Evolutionary conservation across 495 filamentous ascomycete species (phyloP), one percentile per base, ranked within the genome.

Genomic region (Penicillium cinerascens): DNA sequence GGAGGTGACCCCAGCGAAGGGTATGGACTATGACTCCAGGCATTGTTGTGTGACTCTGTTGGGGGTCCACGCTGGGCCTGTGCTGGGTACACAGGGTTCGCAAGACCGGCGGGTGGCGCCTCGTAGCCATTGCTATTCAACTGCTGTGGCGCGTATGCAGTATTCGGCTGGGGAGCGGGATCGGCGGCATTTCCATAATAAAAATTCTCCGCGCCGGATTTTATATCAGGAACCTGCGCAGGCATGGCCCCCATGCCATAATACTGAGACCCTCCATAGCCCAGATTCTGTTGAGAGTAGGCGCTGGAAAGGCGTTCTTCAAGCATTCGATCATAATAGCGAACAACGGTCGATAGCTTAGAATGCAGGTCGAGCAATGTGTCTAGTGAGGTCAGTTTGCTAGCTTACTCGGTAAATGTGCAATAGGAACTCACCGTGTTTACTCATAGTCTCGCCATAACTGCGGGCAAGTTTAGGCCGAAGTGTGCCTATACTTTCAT

Each of bases 371-470:
- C 93, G 39, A 97, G 83, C 9, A 98, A 78, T 2, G 93, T 92
- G 65, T 98, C 81, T 83, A 55, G 35, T 54, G n/a, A 45, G 18
- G 55, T 78, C 53, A 78, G 67, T 22, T 23, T 51, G 51, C 10
- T 4, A 26, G 37, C 54, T 26, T 11, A 48, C 18, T 13, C 41
- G 42, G 7, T 35, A 39, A 9, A 13, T 15, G 18, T 2, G 1
- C 2, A 51, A 54, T 22, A 36, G 17, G 20, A 26, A 76, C 83
- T 65, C 76, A 89, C 91, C 92, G 68, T 97, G 93, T 70, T 97
- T 98, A 80, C 92, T 97, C 93, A 97, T 97, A 1, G 93, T 97
- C 72, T 98, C 93, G 35, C 93, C 93, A 71, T 97, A 97, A 7
- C 92, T 97, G 48, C 93, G 82, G 15, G 95, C 95, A 47, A 98